Conservation (phyloP, 164 flowering plant species). For the Taxillus chinensis region DNA sequence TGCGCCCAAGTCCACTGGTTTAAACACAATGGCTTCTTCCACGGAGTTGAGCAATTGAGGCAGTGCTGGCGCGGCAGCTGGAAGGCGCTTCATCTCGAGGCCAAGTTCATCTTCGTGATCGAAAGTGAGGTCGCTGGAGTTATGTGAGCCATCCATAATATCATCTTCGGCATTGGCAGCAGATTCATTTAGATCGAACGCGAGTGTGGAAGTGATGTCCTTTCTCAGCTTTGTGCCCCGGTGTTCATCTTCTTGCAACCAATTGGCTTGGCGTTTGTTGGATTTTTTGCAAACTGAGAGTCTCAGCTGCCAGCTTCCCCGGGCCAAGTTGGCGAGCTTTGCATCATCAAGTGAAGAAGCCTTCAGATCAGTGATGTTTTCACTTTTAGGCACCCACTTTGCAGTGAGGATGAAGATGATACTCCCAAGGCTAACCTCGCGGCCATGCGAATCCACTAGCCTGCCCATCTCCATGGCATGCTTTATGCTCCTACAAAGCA, state of each 20-base stretch:
- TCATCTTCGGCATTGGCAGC: conserved; percentile 43
- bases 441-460: conserved; percentile 77
- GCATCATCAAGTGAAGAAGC: conserved; percentile 25
- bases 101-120: conserved; percentile 53
- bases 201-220: conserved; percentile 26
- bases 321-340: conserved; percentile 33
- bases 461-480: conserved; percentile 82
- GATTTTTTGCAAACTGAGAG: conserved; percentile 30
- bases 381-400: conserved; percentile 37
- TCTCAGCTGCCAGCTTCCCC: conserved; percentile 49
- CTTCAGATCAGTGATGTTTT: conserved; percentile 16
- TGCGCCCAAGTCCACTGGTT: conserved; percentile 47
- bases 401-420: conserved; percentile 73
- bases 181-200: conserved; percentile 65
- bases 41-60: conserved; percentile 38
- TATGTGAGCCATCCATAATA: conserved; percentile 45
- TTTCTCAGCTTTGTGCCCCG: conserved; percentile 40
- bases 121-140: conserved; percentile 74
- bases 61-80: conserved; percentile 16
- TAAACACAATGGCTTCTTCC: conserved; percentile 61
- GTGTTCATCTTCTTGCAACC: conserved; percentile 35
- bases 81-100: conserved; percentile 14
- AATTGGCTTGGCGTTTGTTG: conserved; percentile 51
- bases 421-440: conserved; percentile 75
- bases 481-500: conserved; percentile 60